These are phyloP conservation scores for Hibiscus mutabilis DNA, from an alignment of 345 rosid genomes.

Conservation along the genomic window DNA sequence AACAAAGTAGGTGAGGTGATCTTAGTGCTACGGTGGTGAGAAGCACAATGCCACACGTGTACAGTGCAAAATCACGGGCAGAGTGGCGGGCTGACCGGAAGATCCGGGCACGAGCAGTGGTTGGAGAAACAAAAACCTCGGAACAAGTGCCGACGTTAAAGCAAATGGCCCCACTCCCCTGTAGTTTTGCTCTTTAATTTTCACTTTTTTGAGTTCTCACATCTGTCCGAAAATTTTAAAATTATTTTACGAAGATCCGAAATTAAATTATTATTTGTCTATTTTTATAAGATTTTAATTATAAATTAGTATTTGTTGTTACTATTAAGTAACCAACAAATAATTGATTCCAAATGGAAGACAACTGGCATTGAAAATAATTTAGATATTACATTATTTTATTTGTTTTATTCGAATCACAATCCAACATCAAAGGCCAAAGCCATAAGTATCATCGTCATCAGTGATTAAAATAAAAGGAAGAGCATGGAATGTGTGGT, in stretches of 20 bases:
- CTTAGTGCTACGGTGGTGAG: constrained; percentile 6
- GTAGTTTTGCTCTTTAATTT: neutral
- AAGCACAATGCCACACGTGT: constrained; percentile 34
- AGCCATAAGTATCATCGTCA: neutral
- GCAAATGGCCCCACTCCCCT: neutral
- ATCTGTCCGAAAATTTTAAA: too few relatives aligned
- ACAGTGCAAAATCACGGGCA: neutral
- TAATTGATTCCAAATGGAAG: neutral
- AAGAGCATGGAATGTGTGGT: constrained; percentile 9
- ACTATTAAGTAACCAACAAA: neutral
- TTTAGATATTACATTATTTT: neutral
- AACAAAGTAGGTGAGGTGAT: neutral
- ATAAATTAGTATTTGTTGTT: too few relatives aligned
- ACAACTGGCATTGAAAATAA: neutral
- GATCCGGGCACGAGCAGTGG: constrained; percentile 19
- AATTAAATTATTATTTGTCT: too few relatives aligned
- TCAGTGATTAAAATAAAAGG: neutral
- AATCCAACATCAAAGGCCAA: neutral
- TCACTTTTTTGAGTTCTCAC: neutral
- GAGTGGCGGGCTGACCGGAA: constrained; percentile 20
- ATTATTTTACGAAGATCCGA: too few relatives aligned
- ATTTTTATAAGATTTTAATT: too few relatives aligned
- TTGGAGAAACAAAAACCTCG: constrained; percentile 34
- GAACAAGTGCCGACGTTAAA: constrained; percentile 15
- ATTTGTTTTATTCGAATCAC: neutral